phyloP scores from a whole-genome alignment of 176 grass and related monocot species.

The Zoysia japonica region DNA sequence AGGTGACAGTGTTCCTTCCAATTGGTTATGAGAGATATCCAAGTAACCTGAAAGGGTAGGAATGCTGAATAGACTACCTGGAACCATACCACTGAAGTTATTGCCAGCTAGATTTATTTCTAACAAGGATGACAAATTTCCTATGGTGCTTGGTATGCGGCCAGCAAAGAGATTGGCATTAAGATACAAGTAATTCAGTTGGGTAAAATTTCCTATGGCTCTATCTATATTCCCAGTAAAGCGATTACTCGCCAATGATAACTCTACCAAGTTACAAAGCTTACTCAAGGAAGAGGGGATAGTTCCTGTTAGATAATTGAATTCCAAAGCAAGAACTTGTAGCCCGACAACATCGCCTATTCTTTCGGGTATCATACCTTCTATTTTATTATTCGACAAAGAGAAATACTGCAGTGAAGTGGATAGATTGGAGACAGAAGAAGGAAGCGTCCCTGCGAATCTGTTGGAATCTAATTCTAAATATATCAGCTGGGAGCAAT shows the following conservation, averaged over 20 bases:
- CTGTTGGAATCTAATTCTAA: constrained; percentile 19
- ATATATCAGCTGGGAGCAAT: constrained; percentile 27
- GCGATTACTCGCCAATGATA: neutral
- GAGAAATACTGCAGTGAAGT: neutral
- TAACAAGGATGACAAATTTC: constrained; percentile 26
- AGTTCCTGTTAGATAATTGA: constrained; percentile 22
- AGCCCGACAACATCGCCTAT: constrained; percentile 36
- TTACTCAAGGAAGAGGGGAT: constrained; percentile 42
- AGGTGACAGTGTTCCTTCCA: constrained; percentile 25
- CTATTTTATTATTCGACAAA: neutral
- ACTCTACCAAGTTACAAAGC: constrained; percentile 2
- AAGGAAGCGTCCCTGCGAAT: constrained; percentile 23
- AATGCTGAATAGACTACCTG: constrained; percentile 26
- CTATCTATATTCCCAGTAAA: constrained; percentile 10
- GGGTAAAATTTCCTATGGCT: constrained; percentile 40
- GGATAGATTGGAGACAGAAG: constrained; percentile 34
- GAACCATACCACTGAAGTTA: constrained; percentile 36
- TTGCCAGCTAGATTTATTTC: constrained; percentile 19
- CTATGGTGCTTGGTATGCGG: constrained; percentile 33
- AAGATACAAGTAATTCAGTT: constrained; percentile 31
- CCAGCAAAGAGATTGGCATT: constrained; percentile 10
- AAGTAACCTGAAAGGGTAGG: constrained; percentile 22
- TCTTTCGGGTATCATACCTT: constrained; percentile 18
- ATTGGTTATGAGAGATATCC: constrained; percentile 24
- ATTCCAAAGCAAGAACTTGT: neutral